Evolutionary conservation across 768 basidiomycete genomes (phyloP), one percentile per base, ranked within the genome.

Genomic region (Suillus brevipes): DNA sequence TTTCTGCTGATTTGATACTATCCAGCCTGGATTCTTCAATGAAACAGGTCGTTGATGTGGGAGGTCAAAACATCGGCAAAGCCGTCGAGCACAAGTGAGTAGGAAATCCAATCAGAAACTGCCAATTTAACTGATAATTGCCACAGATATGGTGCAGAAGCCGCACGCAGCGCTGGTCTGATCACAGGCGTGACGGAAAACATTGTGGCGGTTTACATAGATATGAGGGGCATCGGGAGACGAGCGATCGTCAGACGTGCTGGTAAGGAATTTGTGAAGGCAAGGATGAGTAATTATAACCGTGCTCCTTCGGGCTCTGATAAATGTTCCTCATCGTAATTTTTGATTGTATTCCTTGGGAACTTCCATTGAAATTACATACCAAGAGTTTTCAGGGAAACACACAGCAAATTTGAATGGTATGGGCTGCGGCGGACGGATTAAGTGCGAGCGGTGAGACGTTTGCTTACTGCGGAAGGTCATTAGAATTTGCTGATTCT

Each of bases 181-280:
- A 77, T 89, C 64, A 85, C 88, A 7, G 87, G 86, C 9, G 86
- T 88, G 0, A 88, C 87, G 40, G 80, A 85, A 66, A 92, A 93
- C 75, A 85, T 91, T 14, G 88, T 84, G 4, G 79, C 92, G 43
- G 88, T 94, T 25, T 94, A 92, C 75, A 83, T 93, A 47, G 91
- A 93, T 73, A 82, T 89, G 80, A 77, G 82, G 2, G 90, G 91
- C 0, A 85, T 94, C 43, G 91, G 90, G 10, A 79, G 90, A 64
- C 79, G 85, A 55, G 91, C 90, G 14, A 74, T 94, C 61, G 74
- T 94, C 72, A 89, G 82, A 78, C 83, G 81, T 65, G 86, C 82
- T 0, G 88, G 86, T 23, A 85, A 79, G 80, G 81, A 83, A 49
- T 86, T 83, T 69, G 78, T 89, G 28, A 86, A 84, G 71, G 83